Conservation (phyloP, 2,329 filamentous ascomycete genomes). For the Pyricularia sp. region DNA sequence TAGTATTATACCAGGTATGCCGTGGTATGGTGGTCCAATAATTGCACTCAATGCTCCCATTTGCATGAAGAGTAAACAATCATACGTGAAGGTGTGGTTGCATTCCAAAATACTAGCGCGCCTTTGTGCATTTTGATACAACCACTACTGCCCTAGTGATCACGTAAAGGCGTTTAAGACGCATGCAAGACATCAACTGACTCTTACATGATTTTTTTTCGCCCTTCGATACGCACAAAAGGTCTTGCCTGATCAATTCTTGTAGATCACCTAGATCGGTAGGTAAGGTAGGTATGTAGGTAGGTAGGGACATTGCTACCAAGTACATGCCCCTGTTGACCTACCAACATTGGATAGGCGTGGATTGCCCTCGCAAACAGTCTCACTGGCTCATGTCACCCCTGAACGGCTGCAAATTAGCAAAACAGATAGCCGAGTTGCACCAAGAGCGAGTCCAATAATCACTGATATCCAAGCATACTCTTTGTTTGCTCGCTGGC, state of each 20-base stretch:
- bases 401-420: neutral
- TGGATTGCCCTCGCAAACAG: neutral
- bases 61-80: neutral
- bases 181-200: slow-evolving; percentile 1
- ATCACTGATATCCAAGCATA: neutral
- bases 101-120: neutral
- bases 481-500: neutral
- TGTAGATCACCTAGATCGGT: neutral
- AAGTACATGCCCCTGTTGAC: neutral
- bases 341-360: neutral
- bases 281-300: neutral
- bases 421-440: neutral
- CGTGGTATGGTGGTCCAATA: neutral
- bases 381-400: neutral
- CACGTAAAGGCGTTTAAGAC: neutral
- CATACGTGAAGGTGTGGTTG: neutral
- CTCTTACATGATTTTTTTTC: neutral
- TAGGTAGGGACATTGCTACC: too few species aligned
- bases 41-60: neutral
- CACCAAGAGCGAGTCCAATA: neutral
- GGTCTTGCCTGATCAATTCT: neutral
- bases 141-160: neutral
- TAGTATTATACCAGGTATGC: neutral
- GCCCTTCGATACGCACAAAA: neutral
- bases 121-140: neutral